Conservation (phyloP, 306 rosid species). For the Sechiopsis laciniata region DNA sequence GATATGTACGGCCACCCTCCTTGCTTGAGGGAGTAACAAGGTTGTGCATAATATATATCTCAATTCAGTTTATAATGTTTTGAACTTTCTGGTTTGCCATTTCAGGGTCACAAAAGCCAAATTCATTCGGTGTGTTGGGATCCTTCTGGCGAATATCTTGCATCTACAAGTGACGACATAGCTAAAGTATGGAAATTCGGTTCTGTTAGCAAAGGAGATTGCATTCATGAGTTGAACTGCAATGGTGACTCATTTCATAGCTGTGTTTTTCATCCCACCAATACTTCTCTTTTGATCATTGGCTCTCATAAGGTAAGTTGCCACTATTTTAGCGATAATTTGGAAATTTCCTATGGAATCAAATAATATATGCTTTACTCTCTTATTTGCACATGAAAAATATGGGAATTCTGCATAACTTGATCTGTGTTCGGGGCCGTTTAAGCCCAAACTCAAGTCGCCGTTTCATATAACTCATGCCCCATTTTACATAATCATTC, state of each 20-base stretch:
- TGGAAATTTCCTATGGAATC: slow-evolving; percentile 1
- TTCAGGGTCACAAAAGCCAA: slow-evolving; percentile 56
- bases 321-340: neutral
- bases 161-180: slow-evolving; percentile 64
- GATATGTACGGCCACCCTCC: neutral
- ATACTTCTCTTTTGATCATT: slow-evolving; percentile 41
- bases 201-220: slow-evolving; percentile 43
- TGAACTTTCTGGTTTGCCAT: slow-evolving; percentile 9
- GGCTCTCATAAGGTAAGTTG: slow-evolving; percentile 57
- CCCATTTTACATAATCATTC: too few species aligned
- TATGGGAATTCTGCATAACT: neutral
- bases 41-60: neutral
- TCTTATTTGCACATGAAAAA: neutral
- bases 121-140: slow-evolving; percentile 73
- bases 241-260: slow-evolving; percentile 41
- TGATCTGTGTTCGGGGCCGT: neutral
- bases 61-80: neutral
- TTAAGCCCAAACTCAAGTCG: too few species aligned
- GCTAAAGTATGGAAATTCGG: slow-evolving; percentile 57
- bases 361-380: neutral
- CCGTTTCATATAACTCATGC: too few species aligned
- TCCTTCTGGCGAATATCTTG: slow-evolving; percentile 52
- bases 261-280: slow-evolving; percentile 62
- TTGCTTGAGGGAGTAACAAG: slow-evolving; percentile 1
- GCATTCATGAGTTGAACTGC: slow-evolving; percentile 40